Conservation (phyloP, 2,329 filamentous ascomycete genomes). For the Geosmithia morbida region DNA sequence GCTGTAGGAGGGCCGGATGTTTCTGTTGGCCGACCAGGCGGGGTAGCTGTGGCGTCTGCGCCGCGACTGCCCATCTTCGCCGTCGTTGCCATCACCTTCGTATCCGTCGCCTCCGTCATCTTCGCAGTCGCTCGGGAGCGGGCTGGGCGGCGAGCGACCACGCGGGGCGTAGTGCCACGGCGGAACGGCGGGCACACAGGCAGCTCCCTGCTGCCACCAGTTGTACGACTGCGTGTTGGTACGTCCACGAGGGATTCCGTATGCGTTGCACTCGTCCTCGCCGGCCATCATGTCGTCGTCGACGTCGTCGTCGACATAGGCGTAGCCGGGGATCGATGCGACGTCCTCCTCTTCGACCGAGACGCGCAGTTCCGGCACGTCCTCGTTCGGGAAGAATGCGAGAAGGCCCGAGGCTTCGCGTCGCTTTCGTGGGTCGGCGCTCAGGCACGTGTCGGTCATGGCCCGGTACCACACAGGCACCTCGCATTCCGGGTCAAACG, state of each 20-base stretch:
- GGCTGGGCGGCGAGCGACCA: constrained; percentile 39
- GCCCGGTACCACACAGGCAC: constrained; percentile 69
- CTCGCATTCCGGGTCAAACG: constrained; percentile 38
- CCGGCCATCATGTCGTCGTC: constrained; percentile 7
- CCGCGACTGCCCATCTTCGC: constrained; percentile 15
- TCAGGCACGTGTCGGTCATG: constrained; percentile 65
- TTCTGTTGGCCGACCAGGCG: constrained; percentile 21
- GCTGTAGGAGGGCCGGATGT: constrained; percentile 24
- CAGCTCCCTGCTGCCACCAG: background rate
- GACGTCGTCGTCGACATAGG: background rate
- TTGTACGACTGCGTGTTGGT: constrained; percentile 9
- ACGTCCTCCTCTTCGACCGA: constrained; percentile 26
- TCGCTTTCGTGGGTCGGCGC: constrained; percentile 56
- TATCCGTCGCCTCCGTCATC: constrained; percentile 2
- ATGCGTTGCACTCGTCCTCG: constrained; percentile 17
- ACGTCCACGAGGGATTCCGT: constrained; percentile 14
- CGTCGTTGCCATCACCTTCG: background rate
- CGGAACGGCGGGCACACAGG: constrained; percentile 18
- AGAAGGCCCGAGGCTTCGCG: constrained; percentile 61
- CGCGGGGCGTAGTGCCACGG: constrained; percentile 21
- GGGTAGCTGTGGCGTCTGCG: constrained; percentile 13
- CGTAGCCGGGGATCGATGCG: background rate
- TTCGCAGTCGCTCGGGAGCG: constrained; percentile 26
- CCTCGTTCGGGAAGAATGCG: constrained; percentile 42
- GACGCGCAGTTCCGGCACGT: constrained; percentile 12